Evolutionary conservation across 768 basidiomycete species (phyloP), one percentile per base, ranked within the genome.

Genomic region (Ramaria rubella): DNA sequence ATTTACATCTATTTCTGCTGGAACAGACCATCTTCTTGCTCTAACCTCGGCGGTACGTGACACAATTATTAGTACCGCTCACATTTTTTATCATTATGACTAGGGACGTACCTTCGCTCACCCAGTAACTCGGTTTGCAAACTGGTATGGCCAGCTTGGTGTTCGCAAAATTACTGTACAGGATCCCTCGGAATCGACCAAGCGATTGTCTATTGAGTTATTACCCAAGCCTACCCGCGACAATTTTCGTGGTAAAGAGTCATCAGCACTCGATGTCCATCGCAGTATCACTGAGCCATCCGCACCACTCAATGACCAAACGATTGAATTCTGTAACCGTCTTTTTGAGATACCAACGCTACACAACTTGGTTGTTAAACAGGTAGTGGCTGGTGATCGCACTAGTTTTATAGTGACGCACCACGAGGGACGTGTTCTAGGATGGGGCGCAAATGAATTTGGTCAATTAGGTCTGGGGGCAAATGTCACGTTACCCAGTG

Each of bases 391-490:
- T 24, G 90, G 90, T 2, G 74, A 75, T 36, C 77, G 83, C 54
- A 83, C 79, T 46, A 92, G 87, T 63, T 91, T 90, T 64, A 85
- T 77, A 9, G 74, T 82, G 24, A 91, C 90, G 0, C 53, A 43
- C 49, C 63, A 70, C 5, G 69, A 74, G 2, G 94, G 92, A 1
- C 75, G 82, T 53, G 87, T 94, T 9, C 77, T 97, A 19, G 90
- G 84, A 0, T 95, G 89, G 82, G 94, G 94, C 44, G 90, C 90
- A 1, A 95, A 96, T 66, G 85, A 89, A 60, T 86, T 78, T 62
- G 92, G 92, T 26, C 93, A 97, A 72, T 77, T 94, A 45, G 93
- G 91, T 40, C 71, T 92, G 24, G 90, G 89, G 15, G 72, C 75
- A 15, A 77, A 78, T 56, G 75, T 85, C 11, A 73, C 79, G 4